These are phyloP conservation scores for Coemansia javaensis DNA, from an alignment of 192 early-diverging fungal species.

Conservation along the genomic window DNA sequence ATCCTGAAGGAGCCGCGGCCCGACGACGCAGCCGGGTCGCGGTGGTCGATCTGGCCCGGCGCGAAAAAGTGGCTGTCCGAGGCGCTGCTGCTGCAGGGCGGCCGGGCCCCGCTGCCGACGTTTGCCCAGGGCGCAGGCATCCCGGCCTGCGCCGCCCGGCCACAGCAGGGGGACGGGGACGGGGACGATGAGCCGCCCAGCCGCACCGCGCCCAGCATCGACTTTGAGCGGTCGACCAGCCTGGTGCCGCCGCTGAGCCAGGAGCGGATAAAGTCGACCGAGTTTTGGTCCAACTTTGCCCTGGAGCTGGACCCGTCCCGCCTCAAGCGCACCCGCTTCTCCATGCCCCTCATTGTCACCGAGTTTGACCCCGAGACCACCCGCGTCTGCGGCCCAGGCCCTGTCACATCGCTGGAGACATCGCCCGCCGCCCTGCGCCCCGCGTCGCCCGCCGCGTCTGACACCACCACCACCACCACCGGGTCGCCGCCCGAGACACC, in stretches of 20 bases:
- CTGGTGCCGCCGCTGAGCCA: conserved; percentile 47
- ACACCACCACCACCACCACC: neutral
- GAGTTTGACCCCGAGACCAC: conserved; percentile 44
- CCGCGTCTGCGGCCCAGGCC: conserved; percentile 21
- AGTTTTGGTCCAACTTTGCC: conserved; percentile 50
- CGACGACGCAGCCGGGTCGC: conserved; percentile 20
- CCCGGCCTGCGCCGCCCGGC: too few relatives aligned
- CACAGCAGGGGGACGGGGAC: too few relatives aligned
- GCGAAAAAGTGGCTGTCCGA: conserved; percentile 44
- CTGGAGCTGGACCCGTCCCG: conserved; percentile 43
- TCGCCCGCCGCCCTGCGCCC: conserved; percentile 1
- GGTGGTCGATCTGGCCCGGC: conserved; percentile 45
- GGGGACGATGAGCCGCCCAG: conserved; percentile 13
- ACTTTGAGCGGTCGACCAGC: conserved; percentile 44
- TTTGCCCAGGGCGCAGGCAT: conserved; percentile 46
- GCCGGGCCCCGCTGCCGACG: conserved; percentile 11
- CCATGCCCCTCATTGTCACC: conserved; percentile 52
- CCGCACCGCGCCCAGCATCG: conserved; percentile 42
- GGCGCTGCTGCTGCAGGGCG: conserved; percentile 5
- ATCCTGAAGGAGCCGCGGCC: conserved; percentile 42
- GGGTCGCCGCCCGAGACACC: too few relatives aligned
- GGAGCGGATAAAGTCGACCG: conserved; percentile 49
- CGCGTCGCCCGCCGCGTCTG: neutral
- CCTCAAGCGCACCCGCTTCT: conserved; percentile 49
- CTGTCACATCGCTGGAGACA: conserved; percentile 18